Evolutionary conservation across 306 rosid genomes (phyloP).

Genomic region (Begonia loranthoides): DNA sequence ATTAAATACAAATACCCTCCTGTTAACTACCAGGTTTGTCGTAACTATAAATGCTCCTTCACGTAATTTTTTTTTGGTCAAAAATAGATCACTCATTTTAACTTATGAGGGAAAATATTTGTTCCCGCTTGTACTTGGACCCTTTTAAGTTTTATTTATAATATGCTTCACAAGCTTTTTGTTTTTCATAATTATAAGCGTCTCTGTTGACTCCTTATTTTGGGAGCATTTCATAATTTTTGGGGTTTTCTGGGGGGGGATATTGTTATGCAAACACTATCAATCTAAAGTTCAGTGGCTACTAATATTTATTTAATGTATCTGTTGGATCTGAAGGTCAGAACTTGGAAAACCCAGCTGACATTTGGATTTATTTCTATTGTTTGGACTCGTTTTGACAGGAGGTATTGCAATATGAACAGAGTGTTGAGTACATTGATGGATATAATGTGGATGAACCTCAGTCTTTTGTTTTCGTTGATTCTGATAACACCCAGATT

Average conservation of each 20-base stretch:
- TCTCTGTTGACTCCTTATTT: neutral
- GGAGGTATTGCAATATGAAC: conserved; percentile 26
- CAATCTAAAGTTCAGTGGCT: neutral
- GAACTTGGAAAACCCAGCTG: neutral
- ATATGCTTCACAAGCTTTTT: neutral
- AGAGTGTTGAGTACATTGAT: conserved; percentile 8
- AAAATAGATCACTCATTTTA: neutral
- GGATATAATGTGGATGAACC: conserved; percentile 24
- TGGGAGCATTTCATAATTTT: neutral
- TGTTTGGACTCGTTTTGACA: conserved; percentile 18
- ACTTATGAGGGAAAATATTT: neutral
- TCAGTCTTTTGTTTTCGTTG: conserved; percentile 31
- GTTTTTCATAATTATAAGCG: neutral
- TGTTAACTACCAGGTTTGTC: conserved; percentile 36
- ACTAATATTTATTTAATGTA: neutral
- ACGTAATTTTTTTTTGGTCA: neutral
- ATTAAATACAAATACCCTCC: conserved; percentile 58
- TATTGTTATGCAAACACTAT: too few relatives aligned
- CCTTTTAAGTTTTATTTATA: neutral
- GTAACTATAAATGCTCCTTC: neutral
- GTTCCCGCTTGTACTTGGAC: too few relatives aligned
- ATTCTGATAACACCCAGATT: conserved; percentile 30
- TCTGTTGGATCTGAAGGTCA: conserved; percentile 2
- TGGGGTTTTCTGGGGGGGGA: too few relatives aligned
- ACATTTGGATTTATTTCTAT: neutral